These are phyloP conservation scores for Suillus hirtellus DNA, from an alignment of 768 basidiomycete genomes.

Conservation along the genomic window DNA sequence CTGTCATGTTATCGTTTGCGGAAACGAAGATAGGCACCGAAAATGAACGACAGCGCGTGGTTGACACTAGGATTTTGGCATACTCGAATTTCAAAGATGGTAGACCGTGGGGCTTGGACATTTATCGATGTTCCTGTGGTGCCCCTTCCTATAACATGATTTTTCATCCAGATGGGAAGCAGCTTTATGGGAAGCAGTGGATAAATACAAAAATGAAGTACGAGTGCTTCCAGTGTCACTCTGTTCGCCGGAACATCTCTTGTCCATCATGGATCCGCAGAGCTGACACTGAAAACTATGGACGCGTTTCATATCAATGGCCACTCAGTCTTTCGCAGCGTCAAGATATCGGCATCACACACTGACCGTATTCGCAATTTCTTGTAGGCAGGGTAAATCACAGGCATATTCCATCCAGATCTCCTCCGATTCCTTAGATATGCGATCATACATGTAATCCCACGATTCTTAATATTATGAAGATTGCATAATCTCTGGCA, in stretches of 20 bases:
- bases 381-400: too few relatives aligned
- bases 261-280: background rate
- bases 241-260: background rate
- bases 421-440: too few relatives aligned
- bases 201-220: background rate
- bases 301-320: background rate
- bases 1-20: slow-evolving; percentile 2
- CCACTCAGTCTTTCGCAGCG: background rate
- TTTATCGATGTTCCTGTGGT: slow-evolving; percentile 1
- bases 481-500: too few relatives aligned
- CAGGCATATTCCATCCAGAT: too few relatives aligned
- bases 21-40: background rate
- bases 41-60: background rate
- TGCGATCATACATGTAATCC: too few relatives aligned
- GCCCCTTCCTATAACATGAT: background rate
- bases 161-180: background rate
- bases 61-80: slow-evolving; percentile 1
- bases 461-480: too few relatives aligned
- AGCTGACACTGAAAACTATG: background rate
- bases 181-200: background rate
- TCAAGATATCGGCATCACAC: background rate
- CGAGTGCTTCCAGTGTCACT: background rate
- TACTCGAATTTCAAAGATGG: background rate
- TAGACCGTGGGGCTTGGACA: slow-evolving; percentile 2
- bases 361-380: too few relatives aligned